Conservation (phyloP, 2,329 filamentous ascomycete genomes). For the Ceratocystis huliohia region DNA sequence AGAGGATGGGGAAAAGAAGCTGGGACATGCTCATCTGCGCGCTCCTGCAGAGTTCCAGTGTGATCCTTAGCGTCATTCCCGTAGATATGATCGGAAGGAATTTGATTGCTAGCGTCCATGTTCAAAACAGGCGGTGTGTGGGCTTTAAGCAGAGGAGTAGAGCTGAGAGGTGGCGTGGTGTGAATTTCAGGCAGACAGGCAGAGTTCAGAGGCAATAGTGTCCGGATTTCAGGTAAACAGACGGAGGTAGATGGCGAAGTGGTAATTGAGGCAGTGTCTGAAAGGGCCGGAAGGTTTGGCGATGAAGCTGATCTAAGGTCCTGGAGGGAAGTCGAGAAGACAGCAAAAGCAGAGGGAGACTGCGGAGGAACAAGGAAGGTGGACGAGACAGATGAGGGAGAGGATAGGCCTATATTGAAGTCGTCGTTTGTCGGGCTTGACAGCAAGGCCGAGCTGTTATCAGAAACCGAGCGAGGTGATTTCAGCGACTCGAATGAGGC, state of each 20-base stretch:
- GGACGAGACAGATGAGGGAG: constrained; percentile 14
- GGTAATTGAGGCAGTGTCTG: neutral
- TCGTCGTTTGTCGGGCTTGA: constrained; percentile 24
- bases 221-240: neutral
- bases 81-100: constrained; percentile 56
- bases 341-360: constrained; percentile 23
- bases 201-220: neutral
- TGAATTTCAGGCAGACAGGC: neutral
- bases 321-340: constrained; percentile 22
- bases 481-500: constrained; percentile 21
- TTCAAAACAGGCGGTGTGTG: constrained; percentile 38
- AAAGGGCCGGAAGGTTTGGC: neutral
- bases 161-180: neutral
- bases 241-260: neutral
- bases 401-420: constrained; percentile 14
- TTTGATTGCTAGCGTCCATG: constrained; percentile 64
- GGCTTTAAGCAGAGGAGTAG: constrained; percentile 40
- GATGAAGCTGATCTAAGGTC: neutral
- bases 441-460: constrained; percentile 23
- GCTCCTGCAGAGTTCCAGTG: constrained; percentile 43
- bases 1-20: constrained; percentile 31
- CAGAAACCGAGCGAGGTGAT: constrained; percentile 15
- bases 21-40: constrained; percentile 39
- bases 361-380: constrained; percentile 24
- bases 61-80: constrained; percentile 55